phyloP scores from a whole-genome alignment of 1,284 basidiomycete species.

The Leccinum pachyderme region DNA sequence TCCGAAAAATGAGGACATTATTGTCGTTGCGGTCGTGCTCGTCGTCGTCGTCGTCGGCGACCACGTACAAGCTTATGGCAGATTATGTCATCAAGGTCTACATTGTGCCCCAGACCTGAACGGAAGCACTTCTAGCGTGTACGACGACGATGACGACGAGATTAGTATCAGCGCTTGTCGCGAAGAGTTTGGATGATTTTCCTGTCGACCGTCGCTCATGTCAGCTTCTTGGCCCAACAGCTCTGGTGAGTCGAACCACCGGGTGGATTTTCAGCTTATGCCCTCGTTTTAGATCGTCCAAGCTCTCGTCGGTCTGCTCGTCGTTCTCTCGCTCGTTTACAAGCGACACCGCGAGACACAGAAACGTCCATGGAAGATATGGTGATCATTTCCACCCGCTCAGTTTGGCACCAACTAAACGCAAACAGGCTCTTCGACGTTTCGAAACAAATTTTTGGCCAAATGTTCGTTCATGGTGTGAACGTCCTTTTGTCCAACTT shows the following conservation, averaged over 20 bases:
- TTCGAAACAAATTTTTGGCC: conserved; percentile 89
- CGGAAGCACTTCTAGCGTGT: too few relatives aligned
- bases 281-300: conserved; percentile 65
- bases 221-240: conserved; percentile 64
- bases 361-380: conserved; percentile 90
- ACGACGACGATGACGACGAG: conserved; percentile 12
- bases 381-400: conserved; percentile 46
- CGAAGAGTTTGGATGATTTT: conserved; percentile 31
- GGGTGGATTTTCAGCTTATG: neutral
- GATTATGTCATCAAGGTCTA: conserved; percentile 24
- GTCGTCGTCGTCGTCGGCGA: neutral
- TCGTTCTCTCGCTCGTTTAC: conserved; percentile 80
- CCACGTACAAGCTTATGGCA: neutral
- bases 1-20: conserved; percentile 49
- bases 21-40: neutral
- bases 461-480: conserved; percentile 84
- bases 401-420: conserved; percentile 1
- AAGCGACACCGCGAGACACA: conserved; percentile 87
- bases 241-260: conserved; percentile 46
- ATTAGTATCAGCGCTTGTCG: conserved; percentile 10
- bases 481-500: conserved; percentile 82
- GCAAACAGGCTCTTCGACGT: conserved; percentile 77
- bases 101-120: too few relatives aligned
- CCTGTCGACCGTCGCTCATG: conserved; percentile 61
- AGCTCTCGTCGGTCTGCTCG: conserved; percentile 83